Evolutionary conservation across 371 early-diverging fungal species (phyloP).

Genomic region (Circinella umbellata): DNA sequence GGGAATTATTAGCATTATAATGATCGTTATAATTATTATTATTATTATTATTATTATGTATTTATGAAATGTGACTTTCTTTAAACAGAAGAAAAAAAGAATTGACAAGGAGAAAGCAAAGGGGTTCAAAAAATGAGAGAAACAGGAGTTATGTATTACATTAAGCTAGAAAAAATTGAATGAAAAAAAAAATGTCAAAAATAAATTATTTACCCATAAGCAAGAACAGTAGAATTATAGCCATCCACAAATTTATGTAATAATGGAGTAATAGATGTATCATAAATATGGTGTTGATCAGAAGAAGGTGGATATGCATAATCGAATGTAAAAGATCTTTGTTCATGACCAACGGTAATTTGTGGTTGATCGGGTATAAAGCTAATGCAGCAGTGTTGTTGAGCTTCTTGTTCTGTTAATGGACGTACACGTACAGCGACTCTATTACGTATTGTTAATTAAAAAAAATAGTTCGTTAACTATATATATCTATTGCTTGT

Average conservation of each 20-base stretch:
- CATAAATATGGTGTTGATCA: conserved; percentile 74
- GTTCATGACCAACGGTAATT: conserved; percentile 63
- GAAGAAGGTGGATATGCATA: conserved; percentile 79
- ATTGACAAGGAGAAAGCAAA: background rate
- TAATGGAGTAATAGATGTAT: conserved; percentile 69
- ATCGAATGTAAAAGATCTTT: conserved; percentile 85
- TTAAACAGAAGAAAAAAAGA: no score
- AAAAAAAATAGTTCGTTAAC: no score
- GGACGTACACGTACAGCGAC: conserved; percentile 37
- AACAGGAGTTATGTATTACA: background rate
- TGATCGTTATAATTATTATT: no score
- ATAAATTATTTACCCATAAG: conserved; percentile 84
- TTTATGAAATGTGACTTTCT: background rate
- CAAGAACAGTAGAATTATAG: conserved; percentile 89
- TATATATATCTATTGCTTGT: background rate
- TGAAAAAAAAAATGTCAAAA: conserved; percentile 7
- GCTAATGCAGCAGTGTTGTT: conserved; percentile 63
- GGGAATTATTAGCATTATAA: no score
- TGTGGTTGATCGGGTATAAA: conserved; percentile 66
- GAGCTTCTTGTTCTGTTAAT: conserved; percentile 73
- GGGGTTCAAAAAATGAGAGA: conserved; percentile 57
- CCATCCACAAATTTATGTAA: conserved; percentile 89
- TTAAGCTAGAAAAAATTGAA: background rate
- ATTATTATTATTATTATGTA: no score
- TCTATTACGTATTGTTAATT: conserved; percentile 7